Evolutionary conservation across 495 filamentous ascomycete genomes (phyloP).

Genomic region (Podospora anserina): DNA sequence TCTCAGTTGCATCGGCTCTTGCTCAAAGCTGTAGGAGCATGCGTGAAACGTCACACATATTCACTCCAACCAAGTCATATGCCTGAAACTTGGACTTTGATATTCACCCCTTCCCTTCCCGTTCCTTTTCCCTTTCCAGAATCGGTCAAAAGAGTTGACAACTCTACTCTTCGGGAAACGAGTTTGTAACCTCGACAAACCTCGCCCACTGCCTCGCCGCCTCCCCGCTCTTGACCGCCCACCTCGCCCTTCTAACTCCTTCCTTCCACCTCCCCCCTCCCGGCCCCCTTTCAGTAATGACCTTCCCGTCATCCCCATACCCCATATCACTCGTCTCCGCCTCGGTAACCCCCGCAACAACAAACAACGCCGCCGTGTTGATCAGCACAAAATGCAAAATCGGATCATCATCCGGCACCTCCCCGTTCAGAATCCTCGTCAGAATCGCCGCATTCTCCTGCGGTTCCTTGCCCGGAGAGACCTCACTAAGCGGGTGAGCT

Average conservation of each 20-base stretch:
- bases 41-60: no score
- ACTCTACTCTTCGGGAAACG: slow-evolving; percentile 23
- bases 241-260: slow-evolving; percentile 77
- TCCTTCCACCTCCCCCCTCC: slow-evolving; percentile 90
- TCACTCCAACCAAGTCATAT: no score
- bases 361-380: slow-evolving; percentile 86
- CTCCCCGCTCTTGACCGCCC: slow-evolving; percentile 76
- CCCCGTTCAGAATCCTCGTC: slow-evolving; percentile 67
- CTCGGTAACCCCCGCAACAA: slow-evolving; percentile 81
- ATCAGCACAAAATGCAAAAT: slow-evolving; percentile 91
- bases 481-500: slow-evolving; percentile 67
- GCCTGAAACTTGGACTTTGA: no score
- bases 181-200: slow-evolving; percentile 61
- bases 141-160: neutral
- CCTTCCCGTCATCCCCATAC: slow-evolving; percentile 57
- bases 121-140: neutral
- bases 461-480: slow-evolving; percentile 80
- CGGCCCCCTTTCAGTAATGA: slow-evolving; percentile 75
- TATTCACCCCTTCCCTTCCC: neutral
- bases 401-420: slow-evolving; percentile 69
- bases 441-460: slow-evolving; percentile 84
- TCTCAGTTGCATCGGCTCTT: no score
- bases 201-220: slow-evolving; percentile 69
- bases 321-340: slow-evolving; percentile 73
- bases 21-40: no score